Base-by-base conservation (phyloP, 1,139 yeast genomes). In the Trichomonascaceae sp. region DNA sequence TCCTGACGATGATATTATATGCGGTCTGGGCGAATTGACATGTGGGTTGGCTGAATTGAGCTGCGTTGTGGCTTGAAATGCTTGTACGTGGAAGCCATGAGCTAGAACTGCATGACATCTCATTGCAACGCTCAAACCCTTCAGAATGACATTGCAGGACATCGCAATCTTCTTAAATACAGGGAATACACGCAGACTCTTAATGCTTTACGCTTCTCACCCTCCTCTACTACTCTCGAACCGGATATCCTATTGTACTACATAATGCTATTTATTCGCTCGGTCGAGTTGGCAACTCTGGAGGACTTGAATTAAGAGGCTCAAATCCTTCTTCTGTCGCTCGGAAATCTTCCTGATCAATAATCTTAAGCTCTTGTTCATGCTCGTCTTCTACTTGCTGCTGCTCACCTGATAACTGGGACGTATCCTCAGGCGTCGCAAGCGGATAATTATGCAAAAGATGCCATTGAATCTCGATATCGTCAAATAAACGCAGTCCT, bases 401-500 rank as follows among this genome's bases (percentile, higher is more conserved):
- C 41, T 36, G 17, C 13, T 36, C 17, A 13, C n/a, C n/a, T n/a
- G n/a, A n/a, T n/a, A n/a, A n/a, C n/a, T 13, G 9, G 8, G 9
- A 17, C 17, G 5, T 15, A 36, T 36, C 41, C 41, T 13, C 41
- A 5, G 41, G 17, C 41, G 7, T 36, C 17, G 45, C 24, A 24
- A 20, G 18, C 18, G 20, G 45, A 18, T 43, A 43, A 20, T 17
- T 43, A 24, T 20, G 45, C 9, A 20, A 3, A 13, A 18, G 22
- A 15, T 44, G 47, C 80, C 78, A 78, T 51, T 62, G 60, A 13
- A 80, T 62, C 53, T 74, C 76, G 18, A 83, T 57, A 44, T 70
- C 58, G 38, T 81, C 83, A 64, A 87, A 85, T 12, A 79, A 61
- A 55, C 73, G 73, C 4, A 71, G 56, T 0, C 95, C 95, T 52